Evolutionary conservation across 331 rosid genomes (phyloP).

Genomic region (Quercus phellos): DNA sequence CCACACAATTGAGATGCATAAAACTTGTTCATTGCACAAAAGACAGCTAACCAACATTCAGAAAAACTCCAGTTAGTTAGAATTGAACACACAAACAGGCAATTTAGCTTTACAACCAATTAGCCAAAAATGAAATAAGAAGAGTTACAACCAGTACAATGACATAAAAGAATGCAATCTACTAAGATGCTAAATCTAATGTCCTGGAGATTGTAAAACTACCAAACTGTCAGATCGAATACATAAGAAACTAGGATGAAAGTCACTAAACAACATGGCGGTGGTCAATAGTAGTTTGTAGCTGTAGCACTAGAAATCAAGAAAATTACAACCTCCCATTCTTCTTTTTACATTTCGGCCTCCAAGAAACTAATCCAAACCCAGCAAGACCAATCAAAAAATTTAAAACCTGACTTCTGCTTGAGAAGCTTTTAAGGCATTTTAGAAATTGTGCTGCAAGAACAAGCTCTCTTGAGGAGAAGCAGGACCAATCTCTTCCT

Average conservation of each 20-base stretch:
- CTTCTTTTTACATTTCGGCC: slow-evolving; percentile 1
- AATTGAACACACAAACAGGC: background rate
- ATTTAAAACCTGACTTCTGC: background rate
- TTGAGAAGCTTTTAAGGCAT: background rate
- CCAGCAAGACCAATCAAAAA: background rate
- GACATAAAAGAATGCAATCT: background rate
- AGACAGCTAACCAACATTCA: background rate
- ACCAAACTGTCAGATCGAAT: slow-evolving; percentile 15
- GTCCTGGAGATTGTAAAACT: background rate
- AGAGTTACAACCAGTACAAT: background rate
- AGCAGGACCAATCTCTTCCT: slow-evolving; percentile 96
- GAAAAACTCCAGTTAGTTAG: background rate
- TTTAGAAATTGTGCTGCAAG: slow-evolving; percentile 81
- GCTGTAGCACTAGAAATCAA: slow-evolving; percentile 2
- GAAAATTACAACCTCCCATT: background rate
- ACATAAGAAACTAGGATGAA: slow-evolving; percentile 4
- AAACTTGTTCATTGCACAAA: background rate
- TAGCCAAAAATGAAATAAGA: background rate
- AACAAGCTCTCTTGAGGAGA: slow-evolving; percentile 79
- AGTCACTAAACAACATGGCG: slow-evolving; percentile 5
- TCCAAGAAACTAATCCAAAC: slow-evolving; percentile 12
- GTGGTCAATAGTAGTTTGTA: background rate
- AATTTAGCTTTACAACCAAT: background rate
- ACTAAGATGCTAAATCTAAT: background rate
- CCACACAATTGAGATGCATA: background rate